phyloP scores from a whole-genome alignment of 495 filamentous ascomycete genomes.

The Hypoxylon cercidicola region DNA sequence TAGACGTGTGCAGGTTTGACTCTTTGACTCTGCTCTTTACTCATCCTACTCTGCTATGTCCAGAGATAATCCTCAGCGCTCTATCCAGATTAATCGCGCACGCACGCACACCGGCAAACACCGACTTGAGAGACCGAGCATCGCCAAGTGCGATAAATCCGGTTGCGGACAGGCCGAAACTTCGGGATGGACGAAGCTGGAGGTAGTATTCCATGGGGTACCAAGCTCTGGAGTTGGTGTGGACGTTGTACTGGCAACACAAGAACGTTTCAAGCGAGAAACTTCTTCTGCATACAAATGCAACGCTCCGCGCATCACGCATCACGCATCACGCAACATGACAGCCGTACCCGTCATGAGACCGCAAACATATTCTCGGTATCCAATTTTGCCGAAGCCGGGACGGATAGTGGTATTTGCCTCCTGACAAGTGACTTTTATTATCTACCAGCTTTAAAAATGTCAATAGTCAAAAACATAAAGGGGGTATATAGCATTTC shows the following conservation, averaged over 20 bases:
- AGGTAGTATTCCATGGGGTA: conserved; percentile 22
- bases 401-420: conserved; percentile 30
- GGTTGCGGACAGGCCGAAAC: conserved; percentile 34
- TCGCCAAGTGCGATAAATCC: conserved; percentile 18
- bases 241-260: background rate
- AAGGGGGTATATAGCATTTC: conserved; percentile 40
- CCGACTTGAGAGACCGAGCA: conserved; percentile 15
- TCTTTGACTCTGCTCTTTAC: background rate
- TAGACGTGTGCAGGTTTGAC: too few relatives aligned
- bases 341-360: conserved; percentile 39
- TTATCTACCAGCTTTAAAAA: conserved; percentile 20
- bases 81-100: conserved; percentile 25
- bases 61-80: background rate
- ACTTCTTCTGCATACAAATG: conserved; percentile 17
- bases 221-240: background rate
- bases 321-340: conserved; percentile 6
- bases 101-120: conserved; percentile 9
- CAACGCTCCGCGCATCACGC: conserved; percentile 22
- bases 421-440: conserved; percentile 26
- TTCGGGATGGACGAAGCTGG: conserved; percentile 30
- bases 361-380: conserved; percentile 17
- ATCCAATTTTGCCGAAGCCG: conserved; percentile 28
- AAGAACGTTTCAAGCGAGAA: conserved; percentile 25
- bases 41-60: background rate
- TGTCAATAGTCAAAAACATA: conserved; percentile 22